A percentile compares a stretch with the other conserved stretches of the same genome.
Conservation (phyloP, 352 stramenopile genomes). For the Phytophthora sp. region DNA sequence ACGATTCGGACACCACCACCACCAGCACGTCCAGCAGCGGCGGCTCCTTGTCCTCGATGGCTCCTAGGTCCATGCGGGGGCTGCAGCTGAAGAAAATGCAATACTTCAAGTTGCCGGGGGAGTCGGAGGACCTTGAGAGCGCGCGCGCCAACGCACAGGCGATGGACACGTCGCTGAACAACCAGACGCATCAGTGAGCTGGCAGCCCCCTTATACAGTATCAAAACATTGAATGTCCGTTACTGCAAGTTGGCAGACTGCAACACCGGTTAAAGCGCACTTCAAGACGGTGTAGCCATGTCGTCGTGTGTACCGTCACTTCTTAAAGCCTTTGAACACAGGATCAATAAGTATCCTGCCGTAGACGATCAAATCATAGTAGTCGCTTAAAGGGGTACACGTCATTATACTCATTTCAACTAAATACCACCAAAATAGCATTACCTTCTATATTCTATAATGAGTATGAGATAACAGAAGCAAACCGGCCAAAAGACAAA, state of each 20-base stretch:
- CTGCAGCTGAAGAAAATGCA: slow-evolving; percentile 61
- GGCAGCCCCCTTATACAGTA: slow-evolving; percentile 13
- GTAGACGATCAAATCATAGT: no score
- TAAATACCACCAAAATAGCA: no score
- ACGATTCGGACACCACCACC: slow-evolving; percentile 19
- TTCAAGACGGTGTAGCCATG: slow-evolving; percentile 24
- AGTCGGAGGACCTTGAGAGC: slow-evolving; percentile 34
- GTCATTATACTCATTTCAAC: no score
- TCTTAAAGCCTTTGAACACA: no score
- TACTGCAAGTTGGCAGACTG: not conserved
- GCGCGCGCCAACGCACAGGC: slow-evolving; percentile 27
- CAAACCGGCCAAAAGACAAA: no score
- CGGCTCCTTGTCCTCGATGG: slow-evolving; percentile 17
- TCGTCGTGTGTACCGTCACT: not conserved
- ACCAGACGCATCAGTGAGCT: slow-evolving; percentile 18
- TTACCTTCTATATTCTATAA: no score
- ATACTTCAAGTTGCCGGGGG: slow-evolving; percentile 58
- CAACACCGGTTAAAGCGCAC: slow-evolving; percentile 2
- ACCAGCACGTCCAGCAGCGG: slow-evolving; percentile 22
- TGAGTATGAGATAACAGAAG: no score
- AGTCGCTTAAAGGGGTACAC: no score
- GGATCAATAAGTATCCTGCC: no score
- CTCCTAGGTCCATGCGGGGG: slow-evolving; percentile 20
- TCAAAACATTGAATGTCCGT: slow-evolving; percentile 21
- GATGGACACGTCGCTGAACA: slow-evolving; percentile 17